Conservation (phyloP, 768 basidiomycete genomes). For the Tricholoma flavovirens region DNA sequence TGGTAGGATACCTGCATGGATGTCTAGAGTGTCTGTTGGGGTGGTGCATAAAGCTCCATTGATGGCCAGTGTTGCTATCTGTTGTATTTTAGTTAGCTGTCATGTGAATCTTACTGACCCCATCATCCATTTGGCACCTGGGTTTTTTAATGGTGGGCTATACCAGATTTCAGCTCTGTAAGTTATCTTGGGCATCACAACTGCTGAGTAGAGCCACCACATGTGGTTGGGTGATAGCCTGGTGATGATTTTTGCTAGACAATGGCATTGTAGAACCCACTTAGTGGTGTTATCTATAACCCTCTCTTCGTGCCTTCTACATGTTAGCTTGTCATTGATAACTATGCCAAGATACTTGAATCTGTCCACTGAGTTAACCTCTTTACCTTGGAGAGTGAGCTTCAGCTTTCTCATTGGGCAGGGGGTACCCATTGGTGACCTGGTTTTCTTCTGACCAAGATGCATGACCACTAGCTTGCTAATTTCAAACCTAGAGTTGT, state of each 20-base stretch:
- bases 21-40: too few species aligned
- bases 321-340: conserved; percentile 13
- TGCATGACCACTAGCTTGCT: not conserved
- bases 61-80: conserved; percentile 8
- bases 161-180: too few species aligned
- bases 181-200: conserved; percentile 17
- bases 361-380: too few species aligned
- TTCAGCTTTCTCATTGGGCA: not conserved
- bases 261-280: not conserved
- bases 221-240: conserved; percentile 1
- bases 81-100: conserved; percentile 8
- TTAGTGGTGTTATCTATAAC: too few species aligned
- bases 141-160: conserved; percentile 5
- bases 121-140: not conserved
- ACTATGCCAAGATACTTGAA: conserved; percentile 4
- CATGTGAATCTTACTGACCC: too few species aligned
- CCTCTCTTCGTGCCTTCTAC: too few species aligned
- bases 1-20: too few species aligned
- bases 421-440: not conserved
- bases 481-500: too few species aligned
- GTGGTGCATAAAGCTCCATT: too few species aligned
- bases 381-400: not conserved
- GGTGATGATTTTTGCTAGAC: conserved; percentile 5
- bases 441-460: not conserved
- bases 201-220: conserved; percentile 13